phyloP scores from a whole-genome alignment of 345 rosid species.

The Heritiera littoralis region DNA sequence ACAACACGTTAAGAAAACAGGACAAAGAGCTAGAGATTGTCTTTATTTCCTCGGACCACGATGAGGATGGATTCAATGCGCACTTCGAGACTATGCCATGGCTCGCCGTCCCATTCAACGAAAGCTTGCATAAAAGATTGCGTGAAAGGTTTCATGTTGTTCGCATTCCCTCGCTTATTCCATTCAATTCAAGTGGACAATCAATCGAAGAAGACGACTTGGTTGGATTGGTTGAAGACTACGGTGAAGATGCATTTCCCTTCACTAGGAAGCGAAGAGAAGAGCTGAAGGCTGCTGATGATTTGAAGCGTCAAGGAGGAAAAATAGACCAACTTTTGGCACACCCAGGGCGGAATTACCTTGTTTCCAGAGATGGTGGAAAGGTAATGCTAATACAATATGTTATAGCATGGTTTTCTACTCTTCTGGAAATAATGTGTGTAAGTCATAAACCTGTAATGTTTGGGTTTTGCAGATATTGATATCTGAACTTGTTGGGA shows the following conservation, averaged over 20 bases:
- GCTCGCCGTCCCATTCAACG: constrained; percentile 71
- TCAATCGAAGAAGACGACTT: constrained; percentile 56
- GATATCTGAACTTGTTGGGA: constrained; percentile 62
- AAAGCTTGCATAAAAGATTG: constrained; percentile 40
- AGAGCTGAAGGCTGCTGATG: constrained; percentile 60
- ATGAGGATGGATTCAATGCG: constrained; percentile 55
- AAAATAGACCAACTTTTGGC: constrained; percentile 57
- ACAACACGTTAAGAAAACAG: constrained; percentile 38
- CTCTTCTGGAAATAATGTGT: neutral
- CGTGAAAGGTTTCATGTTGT: constrained; percentile 42
- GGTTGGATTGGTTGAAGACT: constrained; percentile 64
- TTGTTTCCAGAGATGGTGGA: constrained; percentile 49
- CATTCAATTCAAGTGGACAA: constrained; percentile 49
- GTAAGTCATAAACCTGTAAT: neutral
- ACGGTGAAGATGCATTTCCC: constrained; percentile 73
- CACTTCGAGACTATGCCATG: constrained; percentile 78
- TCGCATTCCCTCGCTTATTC: constrained; percentile 63
- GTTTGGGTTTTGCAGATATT: constrained; percentile 37
- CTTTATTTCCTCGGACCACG: constrained; percentile 69
- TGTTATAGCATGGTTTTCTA: neutral
- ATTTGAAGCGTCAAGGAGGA: constrained; percentile 60
- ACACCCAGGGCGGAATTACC: constrained; percentile 42
- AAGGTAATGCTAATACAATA: constrained; percentile 35
- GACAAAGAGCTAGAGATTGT: constrained; percentile 64
- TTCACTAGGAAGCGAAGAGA: constrained; percentile 60